phyloP scores from a whole-genome alignment of 331 rosid species.

The Arachis monticola region DNA sequence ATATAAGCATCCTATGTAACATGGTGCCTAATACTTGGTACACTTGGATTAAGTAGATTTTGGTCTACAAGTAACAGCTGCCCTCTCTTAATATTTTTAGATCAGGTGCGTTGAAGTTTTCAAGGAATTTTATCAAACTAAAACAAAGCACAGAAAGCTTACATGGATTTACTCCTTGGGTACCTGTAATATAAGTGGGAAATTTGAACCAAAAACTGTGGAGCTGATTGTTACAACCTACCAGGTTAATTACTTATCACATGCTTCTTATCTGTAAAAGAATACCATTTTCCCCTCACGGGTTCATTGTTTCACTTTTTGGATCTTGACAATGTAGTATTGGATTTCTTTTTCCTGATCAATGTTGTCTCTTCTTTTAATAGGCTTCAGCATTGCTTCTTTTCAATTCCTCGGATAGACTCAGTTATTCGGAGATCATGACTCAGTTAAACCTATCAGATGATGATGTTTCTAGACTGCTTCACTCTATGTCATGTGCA shows the following conservation, averaged over 20 bases:
- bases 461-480: conserved; percentile 88
- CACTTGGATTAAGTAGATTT: conserved; percentile 29
- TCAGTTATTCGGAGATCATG: conserved; percentile 91
- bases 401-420: conserved; percentile 80
- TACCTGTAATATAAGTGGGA: conserved; percentile 88
- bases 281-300: conserved; percentile 9
- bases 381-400: conserved; percentile 91
- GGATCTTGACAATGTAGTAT: not conserved
- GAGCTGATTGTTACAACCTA: conserved; percentile 94
- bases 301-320: conserved; percentile 30
- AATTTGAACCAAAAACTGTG: conserved; percentile 88
- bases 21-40: conserved; percentile 26
- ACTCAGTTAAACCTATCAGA: conserved; percentile 83
- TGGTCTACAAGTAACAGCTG: conserved; percentile 23
- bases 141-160: conserved; percentile 92
- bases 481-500: conserved; percentile 95
- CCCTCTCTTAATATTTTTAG: conserved; percentile 38
- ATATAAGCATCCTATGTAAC: conserved; percentile 20
- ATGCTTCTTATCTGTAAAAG: conserved; percentile 23
- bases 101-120: conserved; percentile 91
- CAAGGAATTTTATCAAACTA: conserved; percentile 91
- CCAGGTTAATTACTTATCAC: conserved; percentile 64
- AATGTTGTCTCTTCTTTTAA: conserved; percentile 29
- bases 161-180: conserved; percentile 97
- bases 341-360: conserved; percentile 33